A percentile compares a stretch with the other conserved stretches of the same genome.
Conservation (phyloP, 805 yeast species). For the Lipomyces kockii region DNA sequence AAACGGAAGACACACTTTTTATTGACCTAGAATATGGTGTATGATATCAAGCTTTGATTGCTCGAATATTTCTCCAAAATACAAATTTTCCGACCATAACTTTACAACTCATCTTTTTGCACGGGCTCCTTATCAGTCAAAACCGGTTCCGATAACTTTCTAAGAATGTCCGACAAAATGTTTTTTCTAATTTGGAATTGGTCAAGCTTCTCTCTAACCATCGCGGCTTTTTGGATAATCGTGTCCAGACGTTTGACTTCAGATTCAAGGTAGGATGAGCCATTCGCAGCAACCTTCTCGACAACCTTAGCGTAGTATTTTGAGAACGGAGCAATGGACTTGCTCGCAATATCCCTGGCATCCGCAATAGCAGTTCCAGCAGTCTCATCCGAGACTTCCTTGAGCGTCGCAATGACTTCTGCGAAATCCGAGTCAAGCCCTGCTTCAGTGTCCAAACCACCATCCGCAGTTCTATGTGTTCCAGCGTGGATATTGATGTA, state of each 20-base stretch:
- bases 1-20: background rate
- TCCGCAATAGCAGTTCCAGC: constrained; percentile 47
- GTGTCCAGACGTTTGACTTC: constrained; percentile 56
- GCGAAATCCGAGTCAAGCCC: constrained; percentile 50
- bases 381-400: constrained; percentile 40
- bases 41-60: background rate
- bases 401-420: constrained; percentile 43
- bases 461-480: constrained; percentile 50
- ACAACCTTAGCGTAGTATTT: constrained; percentile 41
- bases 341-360: constrained; percentile 44
- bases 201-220: constrained; percentile 55
- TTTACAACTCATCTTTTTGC: constrained; percentile 28
- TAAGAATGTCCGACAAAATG: constrained; percentile 49
- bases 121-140: constrained; percentile 2
- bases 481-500: constrained; percentile 52
- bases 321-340: constrained; percentile 31
- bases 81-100: background rate
- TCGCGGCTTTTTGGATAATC: constrained; percentile 48
- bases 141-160: constrained; percentile 1
- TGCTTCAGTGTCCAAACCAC: constrained; percentile 48
- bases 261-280: constrained; percentile 48
- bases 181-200: constrained; percentile 58
- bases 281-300: constrained; percentile 41
- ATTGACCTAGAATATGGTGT: background rate
- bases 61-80: background rate